These are phyloP conservation scores for Dactylellina parvicollis DNA, from an alignment of 2,329 filamentous ascomycete species.

Conservation along the genomic window DNA sequence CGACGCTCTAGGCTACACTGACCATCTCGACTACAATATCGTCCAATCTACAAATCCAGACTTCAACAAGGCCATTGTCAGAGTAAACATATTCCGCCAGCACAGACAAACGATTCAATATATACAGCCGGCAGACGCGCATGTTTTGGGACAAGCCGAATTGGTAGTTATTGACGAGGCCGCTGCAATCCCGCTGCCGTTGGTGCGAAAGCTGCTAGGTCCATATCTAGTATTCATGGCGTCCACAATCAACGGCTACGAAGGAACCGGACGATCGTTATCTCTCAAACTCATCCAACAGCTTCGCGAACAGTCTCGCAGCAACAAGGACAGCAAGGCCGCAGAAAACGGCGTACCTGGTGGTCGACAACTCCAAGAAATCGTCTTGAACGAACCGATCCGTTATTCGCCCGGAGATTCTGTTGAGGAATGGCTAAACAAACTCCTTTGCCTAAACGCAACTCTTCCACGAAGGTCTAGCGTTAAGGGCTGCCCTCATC, in stretches of 20 bases:
- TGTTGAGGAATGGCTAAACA: slow-evolving; percentile 97
- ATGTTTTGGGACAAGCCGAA: slow-evolving; percentile 94
- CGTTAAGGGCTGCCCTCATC: slow-evolving; percentile 85
- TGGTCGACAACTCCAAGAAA: slow-evolving; percentile 86
- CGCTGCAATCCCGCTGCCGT: slow-evolving; percentile 90
- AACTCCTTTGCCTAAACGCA: slow-evolving; percentile 89
- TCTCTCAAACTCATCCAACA: slow-evolving; percentile 98
- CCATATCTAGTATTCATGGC: slow-evolving; percentile 99
- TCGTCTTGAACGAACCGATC: slow-evolving; percentile 92
- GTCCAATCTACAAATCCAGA: slow-evolving; percentile 98
- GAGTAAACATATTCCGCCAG: slow-evolving; percentile 92
- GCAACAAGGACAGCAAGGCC: slow-evolving; percentile 67
- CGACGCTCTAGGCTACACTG: slow-evolving; percentile 89
- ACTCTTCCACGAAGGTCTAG: slow-evolving; percentile 81
- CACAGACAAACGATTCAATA: slow-evolving; percentile 99
- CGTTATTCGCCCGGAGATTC: slow-evolving; percentile 89
- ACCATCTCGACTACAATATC: slow-evolving; percentile 97
- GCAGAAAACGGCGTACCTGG: slow-evolving; percentile 70
- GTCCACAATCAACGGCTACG: slow-evolving; percentile 98
- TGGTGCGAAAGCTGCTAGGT: slow-evolving; percentile 93
- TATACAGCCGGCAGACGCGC: slow-evolving; percentile 93
- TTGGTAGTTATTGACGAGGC: slow-evolving; percentile 96
- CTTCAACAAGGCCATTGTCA: slow-evolving; percentile 98
- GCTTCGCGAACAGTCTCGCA: slow-evolving; percentile 87
- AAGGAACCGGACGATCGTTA: slow-evolving; percentile 92